Base-by-base conservation (phyloP, 495 filamentous ascomycete genomes). In the Penicillium coffeae region DNA sequence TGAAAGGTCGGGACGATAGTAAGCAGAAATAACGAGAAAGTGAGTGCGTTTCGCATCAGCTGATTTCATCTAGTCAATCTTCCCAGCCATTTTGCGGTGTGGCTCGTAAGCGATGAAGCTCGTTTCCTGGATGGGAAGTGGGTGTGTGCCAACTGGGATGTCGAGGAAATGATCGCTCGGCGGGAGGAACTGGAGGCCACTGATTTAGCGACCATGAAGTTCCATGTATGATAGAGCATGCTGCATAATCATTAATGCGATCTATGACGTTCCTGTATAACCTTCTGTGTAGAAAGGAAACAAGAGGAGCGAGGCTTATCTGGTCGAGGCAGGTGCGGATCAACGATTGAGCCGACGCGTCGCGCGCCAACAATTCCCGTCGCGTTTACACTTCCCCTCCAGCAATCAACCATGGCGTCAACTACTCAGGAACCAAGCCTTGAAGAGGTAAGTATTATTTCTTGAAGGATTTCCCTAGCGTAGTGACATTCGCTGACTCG, bases 61-160 rank as follows among this genome's bases (percentile, higher is more conserved):
- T 34, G 8, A 22, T 5, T 15, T 37, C n/a, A 10, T 32, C 2
- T 43, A 75, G 73, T 68, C 7, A 47, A 64, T 16, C 60, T 77
- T 2, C 65, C 74, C 0, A 69, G 59, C 0, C 51, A 65, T 32
- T 80, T 79, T 44, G 53, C 46, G 19, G 68, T 80, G 15, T 82
- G 78, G 78, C 63, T 80, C 0, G 61, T 71, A 8, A 73, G 70
- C 33, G 56, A 64, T 3, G 74, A 80, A 47, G 77, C 75, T 1
- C 13, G 44, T 2, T 79, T 80, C 52, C 54, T 80, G 41, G 73
- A 69, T 35, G 71, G 70, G n/a, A 70, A 64, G 38, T 71, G 66
- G 40, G 58, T 76, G 13, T 79, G 72, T 72, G 60, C 66, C 10
- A 77, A 78, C 51, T 80, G 77, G 76, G 77, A 82, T 61, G 73